phyloP scores from a whole-genome alignment of 140 eudicot species.

The Senecio squalidus region DNA sequence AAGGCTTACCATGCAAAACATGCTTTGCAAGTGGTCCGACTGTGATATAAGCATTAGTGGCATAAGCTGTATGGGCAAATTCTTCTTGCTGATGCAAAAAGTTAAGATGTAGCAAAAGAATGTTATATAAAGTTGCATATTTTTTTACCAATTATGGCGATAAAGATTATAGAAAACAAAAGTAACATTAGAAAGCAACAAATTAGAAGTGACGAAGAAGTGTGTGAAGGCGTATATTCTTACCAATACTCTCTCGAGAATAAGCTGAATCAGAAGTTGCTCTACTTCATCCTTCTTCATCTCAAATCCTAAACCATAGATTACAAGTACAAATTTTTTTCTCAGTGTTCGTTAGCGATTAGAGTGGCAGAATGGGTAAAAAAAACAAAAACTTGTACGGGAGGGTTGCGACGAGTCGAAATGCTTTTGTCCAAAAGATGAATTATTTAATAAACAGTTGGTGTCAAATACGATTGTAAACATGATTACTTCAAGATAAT shows the following conservation, averaged over 20 bases:
- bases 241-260: conserved; percentile 79
- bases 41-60: conserved; percentile 93
- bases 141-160: neutral
- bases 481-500: too few relatives aligned
- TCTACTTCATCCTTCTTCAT: conserved; percentile 83
- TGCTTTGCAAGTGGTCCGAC: conserved; percentile 81
- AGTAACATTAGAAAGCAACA: neutral
- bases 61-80: conserved; percentile 85
- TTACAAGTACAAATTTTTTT: neutral
- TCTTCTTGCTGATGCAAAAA: conserved; percentile 76
- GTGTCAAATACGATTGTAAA: too few relatives aligned
- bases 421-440: too few relatives aligned
- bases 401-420: too few relatives aligned
- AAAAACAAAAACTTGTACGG: too few relatives aligned
- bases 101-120: neutral
- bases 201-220: neutral
- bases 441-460: too few relatives aligned
- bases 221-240: conserved; percentile 13
- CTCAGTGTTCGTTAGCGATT: too few relatives aligned
- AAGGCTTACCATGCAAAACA: conserved; percentile 68
- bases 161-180: neutral
- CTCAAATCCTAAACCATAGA: conserved; percentile 43
- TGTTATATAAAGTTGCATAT: conserved; percentile 4
- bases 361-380: too few relatives aligned
- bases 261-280: conserved; percentile 79